These are phyloP conservation scores for Boletus sp. DNA, from an alignment of 1,284 basidiomycete genomes.

Conservation along the genomic window DNA sequence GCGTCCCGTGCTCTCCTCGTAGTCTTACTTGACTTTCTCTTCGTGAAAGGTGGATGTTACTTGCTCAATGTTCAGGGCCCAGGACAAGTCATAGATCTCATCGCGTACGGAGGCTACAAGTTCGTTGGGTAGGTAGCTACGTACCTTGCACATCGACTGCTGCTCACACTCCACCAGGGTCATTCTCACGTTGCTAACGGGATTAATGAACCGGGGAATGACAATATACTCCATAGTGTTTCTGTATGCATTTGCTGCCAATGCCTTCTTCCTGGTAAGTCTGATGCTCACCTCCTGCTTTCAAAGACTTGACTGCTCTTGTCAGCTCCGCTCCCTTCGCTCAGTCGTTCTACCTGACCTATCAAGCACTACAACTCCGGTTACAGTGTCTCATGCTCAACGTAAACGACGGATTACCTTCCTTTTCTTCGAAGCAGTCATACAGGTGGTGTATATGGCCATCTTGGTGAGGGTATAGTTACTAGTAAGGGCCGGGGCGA, in stretches of 20 bases:
- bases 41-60: conserved; percentile 90
- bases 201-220: conserved; percentile 56
- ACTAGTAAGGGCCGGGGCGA: neutral
- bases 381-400: conserved; percentile 75
- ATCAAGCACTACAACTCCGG: conserved; percentile 36
- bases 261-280: conserved; percentile 90
- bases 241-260: conserved; percentile 82
- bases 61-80: conserved; percentile 80
- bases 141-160: neutral
- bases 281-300: neutral
- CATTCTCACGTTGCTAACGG: conserved; percentile 63
- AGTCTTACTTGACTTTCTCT: conserved; percentile 80
- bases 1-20: conserved; percentile 82
- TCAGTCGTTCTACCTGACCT: conserved; percentile 79
- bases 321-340: conserved; percentile 84
- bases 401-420: conserved; percentile 77
- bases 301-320: neutral
- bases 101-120: conserved; percentile 93
- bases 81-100: conserved; percentile 66
- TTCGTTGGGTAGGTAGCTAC: conserved; percentile 76
- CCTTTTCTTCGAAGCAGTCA: conserved; percentile 75
- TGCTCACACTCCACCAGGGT: conserved; percentile 45
- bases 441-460: conserved; percentile 82
- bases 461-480: conserved; percentile 58
- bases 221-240: conserved; percentile 73